Conservation (phyloP, 1,139 yeast species). For the Lodderomyces parapsilosis region DNA sequence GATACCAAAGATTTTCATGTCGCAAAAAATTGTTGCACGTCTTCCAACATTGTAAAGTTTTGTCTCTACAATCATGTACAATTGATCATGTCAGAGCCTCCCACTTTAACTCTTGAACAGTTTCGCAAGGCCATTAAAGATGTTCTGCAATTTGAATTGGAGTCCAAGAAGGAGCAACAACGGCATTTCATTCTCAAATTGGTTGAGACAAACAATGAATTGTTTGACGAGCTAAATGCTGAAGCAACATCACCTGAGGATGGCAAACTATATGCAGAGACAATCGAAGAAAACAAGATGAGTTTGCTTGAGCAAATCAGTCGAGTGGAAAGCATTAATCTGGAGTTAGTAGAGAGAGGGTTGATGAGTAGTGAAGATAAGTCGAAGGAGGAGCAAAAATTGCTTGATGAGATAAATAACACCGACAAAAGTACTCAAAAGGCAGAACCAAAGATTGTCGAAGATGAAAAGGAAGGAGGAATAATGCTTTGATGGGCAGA, state of each 20-base stretch:
- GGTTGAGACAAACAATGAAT: constrained; percentile 30
- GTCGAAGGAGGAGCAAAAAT: constrained; percentile 9
- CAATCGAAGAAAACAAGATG: constrained; percentile 33
- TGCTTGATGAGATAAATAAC: constrained; percentile 11
- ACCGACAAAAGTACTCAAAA: constrained; percentile 8
- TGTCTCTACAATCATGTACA: background rate
- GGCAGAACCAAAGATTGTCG: background rate
- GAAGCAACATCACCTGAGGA: constrained; percentile 20
- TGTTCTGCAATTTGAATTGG: constrained; percentile 13
- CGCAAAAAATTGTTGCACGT: too few species aligned
- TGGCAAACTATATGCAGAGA: constrained; percentile 25
- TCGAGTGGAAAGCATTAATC: constrained; percentile 22
- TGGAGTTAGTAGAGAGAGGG: constrained; percentile 30
- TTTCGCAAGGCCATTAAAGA: constrained; percentile 34
- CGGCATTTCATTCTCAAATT: constrained; percentile 21
- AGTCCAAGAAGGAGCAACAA: constrained; percentile 13
- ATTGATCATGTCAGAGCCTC: constrained; percentile 6
- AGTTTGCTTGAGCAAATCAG: constrained; percentile 30
- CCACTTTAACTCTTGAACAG: constrained; percentile 12
- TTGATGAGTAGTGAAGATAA: constrained; percentile 14
- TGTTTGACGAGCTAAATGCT: constrained; percentile 26
- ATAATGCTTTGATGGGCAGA: background rate
- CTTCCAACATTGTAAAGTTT: background rate
- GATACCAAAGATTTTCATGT: too few species aligned
- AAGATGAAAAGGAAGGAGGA: background rate